Evolutionary conservation across 2,329 filamentous ascomycete species (phyloP).

Genomic region (Emergomyces orientalis): DNA sequence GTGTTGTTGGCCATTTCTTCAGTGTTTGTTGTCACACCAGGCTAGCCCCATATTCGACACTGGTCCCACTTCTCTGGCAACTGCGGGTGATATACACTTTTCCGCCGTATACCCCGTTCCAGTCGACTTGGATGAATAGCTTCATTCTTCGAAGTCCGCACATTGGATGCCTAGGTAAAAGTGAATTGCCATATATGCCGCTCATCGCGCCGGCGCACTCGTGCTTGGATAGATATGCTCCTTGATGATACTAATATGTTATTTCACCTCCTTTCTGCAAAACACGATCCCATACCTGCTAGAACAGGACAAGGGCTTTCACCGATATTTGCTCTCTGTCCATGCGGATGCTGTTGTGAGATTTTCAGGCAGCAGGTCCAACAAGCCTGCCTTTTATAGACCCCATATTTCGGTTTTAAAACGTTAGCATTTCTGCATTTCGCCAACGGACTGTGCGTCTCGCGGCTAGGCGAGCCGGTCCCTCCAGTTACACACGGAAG

Average conservation of each 20-base stretch:
- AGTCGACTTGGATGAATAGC: background rate
- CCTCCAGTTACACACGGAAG: background rate
- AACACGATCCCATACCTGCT: background rate
- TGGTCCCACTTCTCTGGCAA: background rate
- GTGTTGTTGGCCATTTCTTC: background rate
- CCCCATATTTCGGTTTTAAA: background rate
- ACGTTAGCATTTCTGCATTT: constrained; percentile 1
- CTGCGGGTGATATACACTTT: background rate
- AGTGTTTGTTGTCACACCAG: constrained; percentile 4
- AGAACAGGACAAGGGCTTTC: background rate
- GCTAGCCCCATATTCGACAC: background rate
- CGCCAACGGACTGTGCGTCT: constrained; percentile 3
- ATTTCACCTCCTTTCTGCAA: background rate
- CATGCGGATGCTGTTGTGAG: background rate
- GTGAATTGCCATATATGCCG: background rate
- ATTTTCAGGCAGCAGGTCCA: background rate
- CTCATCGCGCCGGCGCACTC: background rate
- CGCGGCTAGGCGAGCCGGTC: background rate
- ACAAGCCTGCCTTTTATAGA: background rate
- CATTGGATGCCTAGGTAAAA: background rate
- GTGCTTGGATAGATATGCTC: background rate
- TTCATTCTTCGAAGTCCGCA: background rate
- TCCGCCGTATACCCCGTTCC: background rate
- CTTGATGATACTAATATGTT: background rate
- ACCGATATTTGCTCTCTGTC: background rate